A percentile compares a stretch with the other conserved stretches of the same genome.
phyloP scores from a whole-genome alignment of 2,329 filamentous ascomycete species.

The Colletotrichum scovillei region DNA sequence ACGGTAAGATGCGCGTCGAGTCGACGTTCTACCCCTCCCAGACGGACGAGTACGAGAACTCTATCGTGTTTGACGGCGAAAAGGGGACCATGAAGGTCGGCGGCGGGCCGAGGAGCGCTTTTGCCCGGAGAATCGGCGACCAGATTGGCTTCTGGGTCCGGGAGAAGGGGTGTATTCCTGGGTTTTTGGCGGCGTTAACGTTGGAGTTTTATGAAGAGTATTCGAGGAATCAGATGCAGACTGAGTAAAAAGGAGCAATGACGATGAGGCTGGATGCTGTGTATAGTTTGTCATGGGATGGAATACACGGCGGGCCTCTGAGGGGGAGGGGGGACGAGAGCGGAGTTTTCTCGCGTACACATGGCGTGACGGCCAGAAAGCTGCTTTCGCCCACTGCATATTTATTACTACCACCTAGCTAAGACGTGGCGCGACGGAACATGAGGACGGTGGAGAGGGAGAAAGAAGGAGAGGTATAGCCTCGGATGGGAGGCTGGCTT shows the following conservation, averaged over 20 bases:
- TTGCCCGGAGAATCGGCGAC: constrained; percentile 85
- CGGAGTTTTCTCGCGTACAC: too few species aligned
- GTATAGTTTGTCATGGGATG: neutral
- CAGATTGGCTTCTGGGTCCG: constrained; percentile 97
- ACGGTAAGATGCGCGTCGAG: constrained; percentile 93
- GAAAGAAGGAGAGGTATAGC: neutral
- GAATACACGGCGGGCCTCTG: neutral
- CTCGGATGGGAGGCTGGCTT: neutral
- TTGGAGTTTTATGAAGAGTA: constrained; percentile 90
- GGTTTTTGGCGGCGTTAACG: constrained; percentile 90
- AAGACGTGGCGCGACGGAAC: too few species aligned
- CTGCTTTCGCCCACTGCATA: too few species aligned
- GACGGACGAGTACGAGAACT: constrained; percentile 77
- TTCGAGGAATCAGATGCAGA: constrained; percentile 41
- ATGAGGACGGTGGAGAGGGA: neutral
- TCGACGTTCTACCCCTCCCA: constrained; percentile 81
- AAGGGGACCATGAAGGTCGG: constrained; percentile 98
- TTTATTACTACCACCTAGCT: too few species aligned
- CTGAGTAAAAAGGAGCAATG: neutral
- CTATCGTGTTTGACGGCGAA: constrained; percentile 89
- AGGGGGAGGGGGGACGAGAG: too few species aligned
- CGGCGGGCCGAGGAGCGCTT: constrained; percentile 86
- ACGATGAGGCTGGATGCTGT: neutral
- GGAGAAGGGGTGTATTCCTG: constrained; percentile 92
- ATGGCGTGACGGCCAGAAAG: too few species aligned